A percentile compares a stretch with the other conserved stretches of the same genome.
Conservation (phyloP, 2,329 filamentous ascomycete species). For the Torrubiella hemipterigena region DNA sequence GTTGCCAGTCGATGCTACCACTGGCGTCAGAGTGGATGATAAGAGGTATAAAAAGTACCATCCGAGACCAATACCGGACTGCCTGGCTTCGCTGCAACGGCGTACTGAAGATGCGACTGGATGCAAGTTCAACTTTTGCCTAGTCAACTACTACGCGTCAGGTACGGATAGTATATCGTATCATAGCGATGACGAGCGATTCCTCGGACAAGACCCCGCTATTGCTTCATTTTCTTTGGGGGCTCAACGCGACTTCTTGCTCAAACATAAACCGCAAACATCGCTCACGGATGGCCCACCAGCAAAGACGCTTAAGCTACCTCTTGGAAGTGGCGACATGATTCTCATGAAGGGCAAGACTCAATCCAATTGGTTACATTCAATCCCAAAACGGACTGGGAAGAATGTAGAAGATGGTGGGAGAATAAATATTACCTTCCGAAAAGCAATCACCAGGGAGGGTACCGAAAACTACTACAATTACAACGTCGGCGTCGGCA, state of each 20-base stretch:
- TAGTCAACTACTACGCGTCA: constrained; percentile 75
- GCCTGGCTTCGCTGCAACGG: constrained; percentile 50
- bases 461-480: constrained; percentile 77
- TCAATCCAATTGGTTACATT: constrained; percentile 68
- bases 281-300: constrained; percentile 17
- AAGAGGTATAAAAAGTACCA: constrained; percentile 41
- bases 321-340: constrained; percentile 61
- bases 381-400: constrained; percentile 62
- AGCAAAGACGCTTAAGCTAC: constrained; percentile 33
- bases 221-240: constrained; percentile 69
- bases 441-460: constrained; percentile 55
- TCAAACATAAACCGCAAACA: constrained; percentile 59
- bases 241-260: constrained; percentile 59
- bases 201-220: constrained; percentile 55
- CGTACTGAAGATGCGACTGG: constrained; percentile 54
- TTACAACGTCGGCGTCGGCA: constrained; percentile 66
- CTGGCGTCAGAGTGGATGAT: constrained; percentile 26
- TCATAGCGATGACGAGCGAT: constrained; percentile 71
- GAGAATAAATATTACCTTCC: constrained; percentile 68
- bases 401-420: constrained; percentile 50
- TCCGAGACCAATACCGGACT: constrained; percentile 60
- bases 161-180: constrained; percentile 68
- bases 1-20: constrained; percentile 31
- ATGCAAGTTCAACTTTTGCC: constrained; percentile 64
- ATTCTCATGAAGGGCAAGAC: constrained; percentile 64